Evolutionary conservation across 1,284 basidiomycete genomes (phyloP).

Genomic region (Cutaneotrichosporon dermatis): DNA sequence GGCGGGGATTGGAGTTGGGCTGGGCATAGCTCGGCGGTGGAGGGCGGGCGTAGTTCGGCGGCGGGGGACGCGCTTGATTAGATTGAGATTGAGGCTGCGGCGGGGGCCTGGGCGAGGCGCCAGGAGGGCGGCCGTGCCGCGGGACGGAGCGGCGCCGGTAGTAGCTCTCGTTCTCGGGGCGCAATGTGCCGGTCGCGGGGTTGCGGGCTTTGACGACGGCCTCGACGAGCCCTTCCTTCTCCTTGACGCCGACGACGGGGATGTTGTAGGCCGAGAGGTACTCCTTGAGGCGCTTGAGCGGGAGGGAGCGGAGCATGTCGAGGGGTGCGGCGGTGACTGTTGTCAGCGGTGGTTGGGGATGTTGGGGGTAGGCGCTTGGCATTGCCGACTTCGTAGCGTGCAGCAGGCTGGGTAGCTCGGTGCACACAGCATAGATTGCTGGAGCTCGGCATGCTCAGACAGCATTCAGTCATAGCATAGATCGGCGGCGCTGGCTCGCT

Average conservation of each 20-base stretch:
- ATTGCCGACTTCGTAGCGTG: too few relatives aligned
- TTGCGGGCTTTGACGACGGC: slow-evolving; percentile 38
- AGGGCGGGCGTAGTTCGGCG: neutral
- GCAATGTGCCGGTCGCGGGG: slow-evolving; percentile 39
- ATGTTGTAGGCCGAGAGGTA: slow-evolving; percentile 46
- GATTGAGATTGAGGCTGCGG: slow-evolving; percentile 17
- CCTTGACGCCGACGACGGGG: slow-evolving; percentile 34
- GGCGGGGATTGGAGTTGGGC: neutral
- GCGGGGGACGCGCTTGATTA: neutral
- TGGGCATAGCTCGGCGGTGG: neutral
- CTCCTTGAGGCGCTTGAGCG: slow-evolving; percentile 46
- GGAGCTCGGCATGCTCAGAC: too few relatives aligned
- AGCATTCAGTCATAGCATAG: too few relatives aligned
- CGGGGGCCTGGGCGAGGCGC: slow-evolving; percentile 10
- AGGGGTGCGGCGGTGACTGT: slow-evolving; percentile 41
- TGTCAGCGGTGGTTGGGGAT: slow-evolving; percentile 5
- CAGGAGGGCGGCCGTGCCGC: slow-evolving; percentile 19
- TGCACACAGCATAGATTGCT: too few relatives aligned
- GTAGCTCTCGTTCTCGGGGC: slow-evolving; percentile 43
- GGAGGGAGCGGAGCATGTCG: slow-evolving; percentile 35
- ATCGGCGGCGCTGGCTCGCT: too few relatives aligned
- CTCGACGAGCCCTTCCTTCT: slow-evolving; percentile 48
- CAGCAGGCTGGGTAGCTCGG: too few relatives aligned
- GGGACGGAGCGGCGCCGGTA: slow-evolving; percentile 44
- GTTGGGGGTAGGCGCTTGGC: too few relatives aligned